Base-by-base conservation (phyloP, 169 alveolate species). In the Pseudocohnilembus persalinus region DNA sequence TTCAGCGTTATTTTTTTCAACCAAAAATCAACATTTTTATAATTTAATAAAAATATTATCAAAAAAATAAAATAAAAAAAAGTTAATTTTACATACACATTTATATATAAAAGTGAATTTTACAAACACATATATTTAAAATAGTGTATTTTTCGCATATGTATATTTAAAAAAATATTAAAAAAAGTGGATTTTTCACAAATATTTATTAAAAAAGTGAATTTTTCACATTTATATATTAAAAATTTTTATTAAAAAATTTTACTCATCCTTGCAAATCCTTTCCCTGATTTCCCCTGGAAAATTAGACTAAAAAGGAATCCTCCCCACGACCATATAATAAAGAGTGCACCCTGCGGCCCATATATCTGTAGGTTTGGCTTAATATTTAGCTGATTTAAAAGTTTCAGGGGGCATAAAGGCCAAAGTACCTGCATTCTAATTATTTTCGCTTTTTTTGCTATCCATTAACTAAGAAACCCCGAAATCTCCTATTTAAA, bases 361-460 rank as follows among this genome's bases (percentile, higher is more conserved):
- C 97, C 97, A 94, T 28, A 94, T 90, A 90, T 94, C 97, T 74
- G 89, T 63, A 30, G 95, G 94, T 72, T 89, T 91, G 6, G 96
- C 97, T 75, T 80, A 83, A 16, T 78, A 35, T 49, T 76, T 81
- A 16, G 87, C 89, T 77, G 83, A 49, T 72, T 63, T 72, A 34
- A 83, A 31, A 81, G 87, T 65, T 35, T 92, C 92, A 0, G 93
- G 95, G 31, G 91, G 49, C 63, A 92, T 82, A 74, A 80, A 92
- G 20, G 89, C 91, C 29, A 83, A 78, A 24, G 95, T 84, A 0
- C 95, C 95, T 1, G 85, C 89, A 29, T 86, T 87, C 0, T 74
- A 78, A 1, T 34, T 27, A 24, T 84, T 35, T 29, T 32, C 64
- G 74, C 33, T 33, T 28, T 82, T 83, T 15, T 81, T 34, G 29